Percentiles rank a stretch among this genome's conserved stretches.
Evolutionary conservation across 176 grass and related monocot genomes (phyloP).

Genomic region (Phragmites australis): DNA sequence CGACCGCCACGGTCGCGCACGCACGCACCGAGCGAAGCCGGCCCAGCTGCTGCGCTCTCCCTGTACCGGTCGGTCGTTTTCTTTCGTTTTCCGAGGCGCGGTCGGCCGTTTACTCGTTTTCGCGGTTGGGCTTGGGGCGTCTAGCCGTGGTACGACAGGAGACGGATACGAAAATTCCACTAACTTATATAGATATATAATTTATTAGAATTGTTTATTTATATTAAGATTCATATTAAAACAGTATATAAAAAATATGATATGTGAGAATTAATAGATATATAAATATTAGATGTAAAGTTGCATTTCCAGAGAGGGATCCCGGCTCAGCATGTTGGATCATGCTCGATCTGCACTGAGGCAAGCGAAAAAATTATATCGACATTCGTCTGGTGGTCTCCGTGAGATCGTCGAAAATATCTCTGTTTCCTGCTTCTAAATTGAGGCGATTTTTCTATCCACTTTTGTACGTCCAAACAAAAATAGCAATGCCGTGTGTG

Average conservation of each 20-base stretch:
- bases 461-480: slow-evolving; percentile 20
- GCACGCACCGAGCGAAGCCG: neutral
- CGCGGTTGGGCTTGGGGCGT: neutral
- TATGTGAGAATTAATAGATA: too few relatives aligned
- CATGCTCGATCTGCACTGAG: too few relatives aligned
- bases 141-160: neutral
- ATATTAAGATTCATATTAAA: too few relatives aligned
- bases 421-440: neutral
- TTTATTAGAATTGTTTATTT: too few relatives aligned
- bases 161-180: too few relatives aligned
- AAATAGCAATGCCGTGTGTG: slow-evolving; percentile 2
- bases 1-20: neutral
- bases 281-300: too few relatives aligned
- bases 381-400: neutral
- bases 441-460: neutral
- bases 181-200: too few relatives aligned
- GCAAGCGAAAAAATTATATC: neutral
- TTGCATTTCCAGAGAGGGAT: too few relatives aligned
- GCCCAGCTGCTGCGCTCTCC: neutral
- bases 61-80: neutral
- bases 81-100: neutral
- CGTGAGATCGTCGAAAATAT: neutral
- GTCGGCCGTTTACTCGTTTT: neutral
- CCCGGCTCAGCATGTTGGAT: too few relatives aligned
- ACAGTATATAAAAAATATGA: too few relatives aligned